Conservation (phyloP, 139 green algal species). For the Chlamydomonas sp. region DNA sequence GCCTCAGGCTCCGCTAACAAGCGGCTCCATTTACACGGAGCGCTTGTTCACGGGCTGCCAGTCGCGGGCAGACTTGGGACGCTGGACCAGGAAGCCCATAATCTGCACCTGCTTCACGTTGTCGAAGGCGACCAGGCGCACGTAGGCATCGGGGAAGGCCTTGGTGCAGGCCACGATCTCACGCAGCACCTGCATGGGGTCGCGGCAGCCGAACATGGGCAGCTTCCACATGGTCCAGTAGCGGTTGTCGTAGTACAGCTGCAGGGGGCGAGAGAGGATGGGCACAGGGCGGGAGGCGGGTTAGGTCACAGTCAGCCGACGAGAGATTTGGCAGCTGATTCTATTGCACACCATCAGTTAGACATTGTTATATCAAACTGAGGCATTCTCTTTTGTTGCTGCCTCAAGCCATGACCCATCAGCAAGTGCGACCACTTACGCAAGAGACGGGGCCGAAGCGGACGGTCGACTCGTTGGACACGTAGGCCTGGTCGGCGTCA, state of each 20-base stretch:
- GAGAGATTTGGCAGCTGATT: not conserved
- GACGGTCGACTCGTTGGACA: constrained; percentile 63
- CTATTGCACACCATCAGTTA: not conserved
- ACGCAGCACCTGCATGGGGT: constrained; percentile 89
- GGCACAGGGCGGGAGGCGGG: not conserved
- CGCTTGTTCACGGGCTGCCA: constrained; percentile 49
- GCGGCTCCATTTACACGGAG: constrained; percentile 33
- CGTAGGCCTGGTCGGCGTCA: constrained; percentile 74
- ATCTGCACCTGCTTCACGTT: constrained; percentile 74
- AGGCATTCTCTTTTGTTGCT: not conserved
- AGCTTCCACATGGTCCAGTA: constrained; percentile 99
- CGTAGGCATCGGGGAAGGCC: constrained; percentile 94
- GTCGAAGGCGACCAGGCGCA: constrained; percentile 93
- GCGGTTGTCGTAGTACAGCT: constrained; percentile 91
- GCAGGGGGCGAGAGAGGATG: constrained; percentile 13
- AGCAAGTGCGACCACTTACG: constrained; percentile 50
- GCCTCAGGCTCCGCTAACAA: no score
- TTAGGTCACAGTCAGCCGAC: no score
- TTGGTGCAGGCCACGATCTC: constrained; percentile 88
- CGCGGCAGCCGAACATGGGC: constrained; percentile 99
- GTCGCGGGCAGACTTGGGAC: constrained; percentile 56
- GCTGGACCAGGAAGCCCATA: constrained; percentile 73
- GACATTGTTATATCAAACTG: not conserved
- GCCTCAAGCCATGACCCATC: not conserved
- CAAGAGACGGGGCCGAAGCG: constrained; percentile 70